These are phyloP conservation scores for Colletotrichum filicis DNA, from an alignment of 2,329 filamentous ascomycete genomes.

Conservation along the genomic window DNA sequence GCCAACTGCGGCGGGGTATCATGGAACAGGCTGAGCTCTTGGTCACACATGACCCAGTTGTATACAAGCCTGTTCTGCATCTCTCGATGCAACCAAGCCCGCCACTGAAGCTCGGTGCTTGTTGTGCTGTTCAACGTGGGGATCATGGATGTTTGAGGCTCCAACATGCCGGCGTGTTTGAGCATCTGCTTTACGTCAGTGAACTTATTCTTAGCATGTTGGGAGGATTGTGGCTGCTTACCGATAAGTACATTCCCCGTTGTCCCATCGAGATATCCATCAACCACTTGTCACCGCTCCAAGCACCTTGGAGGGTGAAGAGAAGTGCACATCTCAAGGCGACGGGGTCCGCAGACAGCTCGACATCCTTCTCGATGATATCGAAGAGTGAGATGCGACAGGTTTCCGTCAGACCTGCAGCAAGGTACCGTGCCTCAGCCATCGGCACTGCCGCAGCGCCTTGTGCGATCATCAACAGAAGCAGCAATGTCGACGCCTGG, in stretches of 20 bases:
- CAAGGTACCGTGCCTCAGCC: conserved; percentile 72
- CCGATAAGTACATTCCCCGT: conserved; percentile 76
- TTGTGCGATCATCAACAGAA: conserved; percentile 79
- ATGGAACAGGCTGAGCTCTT: conserved; percentile 75
- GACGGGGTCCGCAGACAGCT: conserved; percentile 72
- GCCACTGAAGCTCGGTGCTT: conserved; percentile 66
- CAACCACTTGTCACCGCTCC: conserved; percentile 82
- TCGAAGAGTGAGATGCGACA: conserved; percentile 79
- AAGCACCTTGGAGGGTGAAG: conserved; percentile 75
- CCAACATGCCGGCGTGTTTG: conserved; percentile 74
- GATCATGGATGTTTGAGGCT: conserved; percentile 58
- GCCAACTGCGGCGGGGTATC: conserved; percentile 72
- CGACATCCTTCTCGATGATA: conserved; percentile 77
- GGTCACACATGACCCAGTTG: conserved; percentile 80
- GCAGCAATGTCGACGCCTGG: conserved; percentile 72
- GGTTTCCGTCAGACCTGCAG: conserved; percentile 75
- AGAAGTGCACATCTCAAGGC: conserved; percentile 74
- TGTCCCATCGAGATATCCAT: conserved; percentile 83
- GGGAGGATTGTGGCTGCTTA: conserved; percentile 45
- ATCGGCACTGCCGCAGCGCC: conserved; percentile 75
- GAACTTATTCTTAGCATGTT: neutral
- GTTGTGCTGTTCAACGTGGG: conserved; percentile 54
- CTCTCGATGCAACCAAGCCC: conserved; percentile 73
- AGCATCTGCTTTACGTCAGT: conserved; percentile 63
- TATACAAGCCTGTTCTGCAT: conserved; percentile 76